A percentile compares a stretch with the other conserved stretches of the same genome.
These are phyloP conservation scores for Kwoniella sp. DNA, from an alignment of 768 basidiomycete species.

Conservation along the genomic window DNA sequence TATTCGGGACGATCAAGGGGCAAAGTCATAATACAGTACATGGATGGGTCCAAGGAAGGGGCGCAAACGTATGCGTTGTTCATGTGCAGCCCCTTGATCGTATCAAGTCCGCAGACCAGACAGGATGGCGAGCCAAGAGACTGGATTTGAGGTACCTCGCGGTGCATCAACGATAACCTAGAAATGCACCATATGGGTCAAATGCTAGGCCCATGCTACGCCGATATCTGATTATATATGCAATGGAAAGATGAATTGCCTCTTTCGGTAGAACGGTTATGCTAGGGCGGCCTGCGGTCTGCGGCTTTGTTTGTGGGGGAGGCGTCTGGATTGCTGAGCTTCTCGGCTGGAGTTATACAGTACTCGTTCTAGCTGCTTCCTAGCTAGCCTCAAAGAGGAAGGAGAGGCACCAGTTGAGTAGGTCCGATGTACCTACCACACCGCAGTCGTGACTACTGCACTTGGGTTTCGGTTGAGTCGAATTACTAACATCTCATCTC, in stretches of 20 bases:
- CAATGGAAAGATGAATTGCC: background rate
- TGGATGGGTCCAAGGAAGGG: too few relatives aligned
- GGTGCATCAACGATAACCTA: background rate
- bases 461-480: background rate
- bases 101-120: too few relatives aligned
- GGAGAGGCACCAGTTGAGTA: too few relatives aligned
- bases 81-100: too few relatives aligned
- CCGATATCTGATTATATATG: background rate
- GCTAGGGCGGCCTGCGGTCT: background rate
- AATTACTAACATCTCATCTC: background rate
- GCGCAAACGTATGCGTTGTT: too few relatives aligned
- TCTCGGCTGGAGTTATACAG: too few relatives aligned
- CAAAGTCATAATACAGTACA: too few relatives aligned
- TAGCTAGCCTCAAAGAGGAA: too few relatives aligned
- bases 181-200: background rate
- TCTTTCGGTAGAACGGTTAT: background rate
- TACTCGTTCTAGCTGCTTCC: background rate
- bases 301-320: conserved; percentile 1
- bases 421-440: too few relatives aligned
- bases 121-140: too few relatives aligned
- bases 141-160: conserved; percentile 1
- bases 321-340: background rate
- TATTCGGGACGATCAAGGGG: background rate
- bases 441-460: background rate
- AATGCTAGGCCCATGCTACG: background rate